phyloP scores from a whole-genome alignment of 805 yeast genomes.

The Candida mattraensis region DNA sequence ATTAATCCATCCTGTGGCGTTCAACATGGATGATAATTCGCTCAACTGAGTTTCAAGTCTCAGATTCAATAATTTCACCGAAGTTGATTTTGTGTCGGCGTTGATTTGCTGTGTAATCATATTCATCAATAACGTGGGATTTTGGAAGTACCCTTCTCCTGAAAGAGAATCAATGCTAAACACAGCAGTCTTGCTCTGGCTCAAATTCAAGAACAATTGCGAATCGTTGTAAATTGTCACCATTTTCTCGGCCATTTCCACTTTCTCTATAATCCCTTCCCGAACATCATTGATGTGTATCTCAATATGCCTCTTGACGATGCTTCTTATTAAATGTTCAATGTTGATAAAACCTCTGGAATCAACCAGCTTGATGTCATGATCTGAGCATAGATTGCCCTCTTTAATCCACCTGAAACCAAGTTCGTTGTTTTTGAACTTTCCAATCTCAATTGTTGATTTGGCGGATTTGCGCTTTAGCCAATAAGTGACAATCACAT shows the following conservation, averaged over 20 bases:
- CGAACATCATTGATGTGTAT: conserved; percentile 35
- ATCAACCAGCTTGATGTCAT: conserved; percentile 33
- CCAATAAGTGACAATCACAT: conserved; percentile 68
- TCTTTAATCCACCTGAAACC: conserved; percentile 65
- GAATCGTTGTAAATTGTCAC: conserved; percentile 27
- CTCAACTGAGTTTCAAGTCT: conserved; percentile 48
- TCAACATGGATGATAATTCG: conserved; percentile 55
- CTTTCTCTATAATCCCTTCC: conserved; percentile 28
- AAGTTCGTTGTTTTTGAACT: conserved; percentile 46
- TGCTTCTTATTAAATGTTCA: conserved; percentile 37
- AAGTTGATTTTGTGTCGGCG: conserved; percentile 25
- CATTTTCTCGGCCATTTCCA: conserved; percentile 31
- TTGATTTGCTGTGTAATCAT: conserved; percentile 34
- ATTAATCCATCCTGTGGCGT: conserved; percentile 69
- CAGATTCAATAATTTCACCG: conserved; percentile 42
- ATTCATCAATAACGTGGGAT: conserved; percentile 42
- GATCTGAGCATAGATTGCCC: conserved; percentile 34
- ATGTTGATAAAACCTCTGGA: conserved; percentile 37
- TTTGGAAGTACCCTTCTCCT: conserved; percentile 46
- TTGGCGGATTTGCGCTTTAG: conserved; percentile 46
- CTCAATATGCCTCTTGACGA: conserved; percentile 42
- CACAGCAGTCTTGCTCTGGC: conserved; percentile 30
- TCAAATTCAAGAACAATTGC: conserved; percentile 29
- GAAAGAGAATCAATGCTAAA: conserved; percentile 35
- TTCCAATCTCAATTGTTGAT: conserved; percentile 61